Evolutionary conservation across 73 alveolate species (phyloP), one percentile per base, ranked within the genome.

Genomic region (Urostyla sp.): DNA sequence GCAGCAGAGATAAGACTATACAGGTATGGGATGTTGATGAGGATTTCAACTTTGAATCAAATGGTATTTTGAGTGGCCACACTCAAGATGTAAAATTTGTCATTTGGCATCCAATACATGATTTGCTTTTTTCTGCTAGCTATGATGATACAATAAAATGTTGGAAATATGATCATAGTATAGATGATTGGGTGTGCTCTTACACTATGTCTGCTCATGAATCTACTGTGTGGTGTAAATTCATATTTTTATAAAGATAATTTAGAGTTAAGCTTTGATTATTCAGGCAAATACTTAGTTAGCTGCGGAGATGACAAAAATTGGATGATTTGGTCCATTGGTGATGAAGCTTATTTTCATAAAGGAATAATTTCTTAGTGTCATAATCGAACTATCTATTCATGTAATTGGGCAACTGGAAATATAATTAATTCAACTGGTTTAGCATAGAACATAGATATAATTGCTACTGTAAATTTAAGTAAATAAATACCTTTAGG

Each of bases 21-120:
- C 95, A 98, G 99, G 88, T 96, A 21, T 95, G 99, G 98, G 98
- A 93, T 52, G 56, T 75, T n/a, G 88, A 76, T 35, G 92, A 88
- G 28, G 90, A 72, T 30, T 50, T 73, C 60, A 99, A 96, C 55
- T 96, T 87, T 84, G 87, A 87, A 0, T 95, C 98, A 53, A 84
- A 73, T 31, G 92, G 98, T 18, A 97, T 95, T 26, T 87, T 90
- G 5, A 59, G 92, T 40, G 98, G 96, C n/a, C 99, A 96, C 76
- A 53, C 95, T 23, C 94, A 95, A 57, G 99, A 95, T 90, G 97
- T 96, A 6, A 95, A 95, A 84, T 78, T 76, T 75, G 98, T 96
- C 1, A 94, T 90, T 66, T 96, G 97, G 97, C 93, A 90, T 45
- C 93, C 96, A 10, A 72, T 67, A 20, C 72, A 67, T 58, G 87